Evolutionary conservation across 176 grass and related monocot genomes (phyloP).

Genomic region (Thinopyrum elongatum): DNA sequence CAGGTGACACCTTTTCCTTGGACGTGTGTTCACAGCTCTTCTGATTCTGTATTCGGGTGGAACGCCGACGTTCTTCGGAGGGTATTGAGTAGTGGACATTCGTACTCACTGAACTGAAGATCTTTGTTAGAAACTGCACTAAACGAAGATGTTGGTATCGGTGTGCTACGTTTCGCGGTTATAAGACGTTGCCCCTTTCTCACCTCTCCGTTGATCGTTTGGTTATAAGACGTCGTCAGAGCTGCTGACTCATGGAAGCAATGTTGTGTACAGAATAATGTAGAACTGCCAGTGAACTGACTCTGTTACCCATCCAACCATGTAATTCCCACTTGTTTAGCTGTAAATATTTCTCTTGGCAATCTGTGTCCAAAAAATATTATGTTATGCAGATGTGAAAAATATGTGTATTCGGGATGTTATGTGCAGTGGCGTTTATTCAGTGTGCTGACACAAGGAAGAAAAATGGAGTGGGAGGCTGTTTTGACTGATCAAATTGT

Average conservation of each 20-base stretch:
- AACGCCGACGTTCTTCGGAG: constrained; percentile 60
- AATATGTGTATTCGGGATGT: not conserved
- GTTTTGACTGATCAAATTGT: not conserved
- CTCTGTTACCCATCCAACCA: not conserved
- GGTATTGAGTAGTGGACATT: constrained; percentile 61
- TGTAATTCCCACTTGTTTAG: not conserved
- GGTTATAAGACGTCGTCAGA: not conserved
- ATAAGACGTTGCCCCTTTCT: not conserved
- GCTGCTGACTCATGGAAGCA: not conserved
- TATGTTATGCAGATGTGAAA: not conserved
- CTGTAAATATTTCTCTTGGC: constrained; percentile 7
- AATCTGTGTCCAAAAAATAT: not conserved
- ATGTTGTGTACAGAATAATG: not conserved
- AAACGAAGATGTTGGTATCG: not conserved
- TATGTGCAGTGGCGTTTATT: not conserved
- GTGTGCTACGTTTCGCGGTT: not conserved
- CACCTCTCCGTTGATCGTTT: not conserved
- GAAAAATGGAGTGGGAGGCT: not conserved
- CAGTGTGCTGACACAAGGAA: not conserved
- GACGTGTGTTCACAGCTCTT: constrained; percentile 79
- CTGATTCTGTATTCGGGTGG: constrained; percentile 74
- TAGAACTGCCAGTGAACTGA: not conserved
- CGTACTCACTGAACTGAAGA: constrained; percentile 44
- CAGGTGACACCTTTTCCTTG: constrained; percentile 83
- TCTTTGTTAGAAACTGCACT: not conserved